Percentiles rank a stretch among this genome's conserved stretches.
phyloP scores from a whole-genome alignment of 257 asterid species.

The Thymus quinquecostatus region DNA sequence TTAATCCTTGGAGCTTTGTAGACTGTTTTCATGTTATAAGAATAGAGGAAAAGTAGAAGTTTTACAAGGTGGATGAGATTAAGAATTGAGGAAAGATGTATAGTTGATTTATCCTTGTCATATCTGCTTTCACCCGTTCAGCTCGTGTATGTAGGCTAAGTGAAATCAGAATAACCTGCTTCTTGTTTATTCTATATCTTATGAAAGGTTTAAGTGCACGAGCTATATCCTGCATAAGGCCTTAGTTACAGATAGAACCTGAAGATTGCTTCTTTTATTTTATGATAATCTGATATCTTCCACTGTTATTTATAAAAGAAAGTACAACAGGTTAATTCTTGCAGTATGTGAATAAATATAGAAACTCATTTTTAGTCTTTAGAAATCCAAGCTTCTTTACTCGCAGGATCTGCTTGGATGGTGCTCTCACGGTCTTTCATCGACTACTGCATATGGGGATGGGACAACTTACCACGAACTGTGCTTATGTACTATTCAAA shows the following conservation, averaged over 20 bases:
- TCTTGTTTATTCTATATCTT: background rate
- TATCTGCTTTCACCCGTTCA: background rate
- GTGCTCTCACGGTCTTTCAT: slow-evolving; percentile 81
- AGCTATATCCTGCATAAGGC: background rate
- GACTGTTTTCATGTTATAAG: slow-evolving; percentile 1
- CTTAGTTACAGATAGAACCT: background rate
- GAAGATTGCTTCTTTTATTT: background rate
- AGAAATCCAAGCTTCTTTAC: background rate
- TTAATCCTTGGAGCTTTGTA: background rate
- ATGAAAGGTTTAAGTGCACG: background rate
- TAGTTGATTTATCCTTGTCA: background rate
- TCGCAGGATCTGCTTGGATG: slow-evolving; percentile 97
- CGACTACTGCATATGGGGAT: slow-evolving; percentile 90
- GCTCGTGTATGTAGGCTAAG: too few species aligned
- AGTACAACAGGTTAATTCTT: background rate
- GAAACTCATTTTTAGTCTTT: background rate
- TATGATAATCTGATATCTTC: background rate
- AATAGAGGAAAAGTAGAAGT: background rate
- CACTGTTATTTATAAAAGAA: background rate
- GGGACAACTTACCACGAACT: slow-evolving; percentile 89
- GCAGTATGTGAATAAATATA: background rate
- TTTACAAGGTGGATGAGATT: too few species aligned
- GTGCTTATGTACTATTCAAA: slow-evolving; percentile 89
- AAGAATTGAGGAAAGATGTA: background rate
- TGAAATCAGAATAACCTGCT: background rate